A percentile compares a stretch with the other conserved stretches of the same genome.
These are phyloP conservation scores for Sphagnum magellanicum DNA, from an alignment of 228 moss, liverwort and hornwort species.

Conservation along the genomic window DNA sequence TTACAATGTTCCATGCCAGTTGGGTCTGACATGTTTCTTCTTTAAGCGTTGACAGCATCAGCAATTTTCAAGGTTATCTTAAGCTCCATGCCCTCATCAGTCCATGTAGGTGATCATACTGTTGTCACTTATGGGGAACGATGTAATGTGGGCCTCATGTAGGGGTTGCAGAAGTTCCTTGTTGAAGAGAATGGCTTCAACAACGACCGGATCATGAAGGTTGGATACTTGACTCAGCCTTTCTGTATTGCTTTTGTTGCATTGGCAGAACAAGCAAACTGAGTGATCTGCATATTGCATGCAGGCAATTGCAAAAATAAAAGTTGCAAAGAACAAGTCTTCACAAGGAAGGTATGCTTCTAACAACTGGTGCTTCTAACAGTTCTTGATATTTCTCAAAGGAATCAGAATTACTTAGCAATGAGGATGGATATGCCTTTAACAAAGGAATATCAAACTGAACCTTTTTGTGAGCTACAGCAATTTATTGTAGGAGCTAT, in stretches of 20 bases:
- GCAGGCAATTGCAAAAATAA: conserved; percentile 89
- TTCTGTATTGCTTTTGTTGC: neutral
- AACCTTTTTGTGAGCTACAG: neutral
- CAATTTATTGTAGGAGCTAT: neutral
- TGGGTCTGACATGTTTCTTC: neutral
- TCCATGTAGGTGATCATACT: neutral
- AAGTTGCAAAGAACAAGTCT: conserved; percentile 95
- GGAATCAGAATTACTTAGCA: neutral
- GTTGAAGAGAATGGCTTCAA: conserved; percentile 98
- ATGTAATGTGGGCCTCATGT: neutral
- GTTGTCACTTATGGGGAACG: neutral
- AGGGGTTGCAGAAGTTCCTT: conserved; percentile 81
- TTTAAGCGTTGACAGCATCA: neutral
- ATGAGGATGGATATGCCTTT: neutral
- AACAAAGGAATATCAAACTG: too few species aligned
- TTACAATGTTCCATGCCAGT: neutral
- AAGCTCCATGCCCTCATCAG: too few species aligned
- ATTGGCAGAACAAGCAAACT: neutral
- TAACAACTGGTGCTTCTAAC: neutral
- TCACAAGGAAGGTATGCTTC: conserved; percentile 81
- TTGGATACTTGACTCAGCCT: conserved; percentile 1
- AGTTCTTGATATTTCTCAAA: neutral
- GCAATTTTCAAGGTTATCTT: neutral
- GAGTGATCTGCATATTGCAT: neutral
- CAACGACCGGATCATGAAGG: conserved; percentile 79